Percentiles rank a stretch among this genome's conserved stretches.
These are phyloP conservation scores for Fusarium subtropicale DNA, from an alignment of 2,329 filamentous ascomycete species.

Conservation along the genomic window DNA sequence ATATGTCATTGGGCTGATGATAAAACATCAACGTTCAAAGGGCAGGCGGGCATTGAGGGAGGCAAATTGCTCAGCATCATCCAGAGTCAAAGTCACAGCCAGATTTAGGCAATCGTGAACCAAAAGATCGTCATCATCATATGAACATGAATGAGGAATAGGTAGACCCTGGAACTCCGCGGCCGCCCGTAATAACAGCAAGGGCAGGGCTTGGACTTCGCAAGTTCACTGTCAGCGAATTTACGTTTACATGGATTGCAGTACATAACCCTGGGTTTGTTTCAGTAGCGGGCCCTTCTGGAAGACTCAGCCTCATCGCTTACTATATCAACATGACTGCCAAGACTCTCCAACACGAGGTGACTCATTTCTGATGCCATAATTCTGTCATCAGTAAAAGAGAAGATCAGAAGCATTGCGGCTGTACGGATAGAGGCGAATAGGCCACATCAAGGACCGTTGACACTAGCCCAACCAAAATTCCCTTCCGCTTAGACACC, in stretches of 20 bases:
- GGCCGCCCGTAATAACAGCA: conserved; percentile 9
- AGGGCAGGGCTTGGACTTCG: background rate
- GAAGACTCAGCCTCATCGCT: conserved; percentile 31
- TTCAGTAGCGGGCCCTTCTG: conserved; percentile 13
- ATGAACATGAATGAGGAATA: background rate
- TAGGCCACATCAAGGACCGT: conserved; percentile 22
- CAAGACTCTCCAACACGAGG: conserved; percentile 22
- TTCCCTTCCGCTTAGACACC: conserved; percentile 14
- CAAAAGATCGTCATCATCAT: conserved; percentile 9
- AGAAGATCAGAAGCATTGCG: background rate
- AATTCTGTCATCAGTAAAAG: conserved; percentile 22
- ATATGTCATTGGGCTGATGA: background rate
- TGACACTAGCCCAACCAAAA: conserved; percentile 13
- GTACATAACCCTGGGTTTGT: conserved; percentile 7
- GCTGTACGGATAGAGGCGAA: conserved; percentile 7
- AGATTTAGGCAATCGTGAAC: background rate
- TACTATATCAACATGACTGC: conserved; percentile 11
- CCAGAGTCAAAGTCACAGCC: background rate
- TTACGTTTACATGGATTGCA: background rate
- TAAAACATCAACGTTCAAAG: background rate
- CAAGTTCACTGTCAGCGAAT: background rate
- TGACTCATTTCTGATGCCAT: conserved; percentile 33
- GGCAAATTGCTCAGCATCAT: conserved; percentile 15
- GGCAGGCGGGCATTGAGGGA: background rate
- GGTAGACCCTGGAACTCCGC: conserved; percentile 4